phyloP scores from a whole-genome alignment of 371 early-diverging fungal genomes.

The Rhizopus arrhizus region DNA sequence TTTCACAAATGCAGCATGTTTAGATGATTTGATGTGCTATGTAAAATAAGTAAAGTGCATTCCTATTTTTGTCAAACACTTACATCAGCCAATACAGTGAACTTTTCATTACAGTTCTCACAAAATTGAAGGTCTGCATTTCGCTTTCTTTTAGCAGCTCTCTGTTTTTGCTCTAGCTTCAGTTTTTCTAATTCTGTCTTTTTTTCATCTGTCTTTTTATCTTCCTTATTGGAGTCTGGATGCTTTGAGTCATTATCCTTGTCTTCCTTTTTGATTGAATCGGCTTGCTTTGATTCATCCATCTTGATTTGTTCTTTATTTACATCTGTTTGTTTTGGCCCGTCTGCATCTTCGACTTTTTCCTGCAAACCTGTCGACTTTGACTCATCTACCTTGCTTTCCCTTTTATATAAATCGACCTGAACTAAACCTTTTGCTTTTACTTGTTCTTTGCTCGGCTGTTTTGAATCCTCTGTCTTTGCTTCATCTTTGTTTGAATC shows the following conservation, averaged over 20 bases:
- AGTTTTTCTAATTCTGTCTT: constrained; percentile 5
- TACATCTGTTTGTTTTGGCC: constrained; percentile 2
- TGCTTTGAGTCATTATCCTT: background rate
- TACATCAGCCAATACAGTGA: constrained; percentile 36
- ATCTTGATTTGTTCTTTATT: background rate
- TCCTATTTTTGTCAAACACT: background rate
- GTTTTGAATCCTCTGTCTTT: too few relatives aligned
- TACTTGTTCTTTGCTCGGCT: too few relatives aligned
- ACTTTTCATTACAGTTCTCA: constrained; percentile 44
- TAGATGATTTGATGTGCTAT: constrained; percentile 39
- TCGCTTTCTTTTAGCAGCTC: constrained; percentile 10
- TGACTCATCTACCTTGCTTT: background rate
- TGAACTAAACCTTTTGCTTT: background rate
- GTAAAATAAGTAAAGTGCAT: background rate
- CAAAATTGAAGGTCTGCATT: constrained; percentile 33
- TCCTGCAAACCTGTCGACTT: background rate
- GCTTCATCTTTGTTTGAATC: too few relatives aligned
- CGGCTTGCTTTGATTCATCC: too few relatives aligned
- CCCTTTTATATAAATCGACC: background rate
- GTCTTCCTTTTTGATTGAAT: background rate
- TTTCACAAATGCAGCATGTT: constrained; percentile 37
- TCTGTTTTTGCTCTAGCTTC: constrained; percentile 5
- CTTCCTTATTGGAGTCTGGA: constrained; percentile 1
- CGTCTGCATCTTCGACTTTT: background rate
- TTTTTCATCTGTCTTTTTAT: constrained; percentile 14